Evolutionary conservation across 805 yeast genomes (phyloP), one percentile per base, ranked within the genome.

Genomic region (Schizosaccharomyces japonicus): DNA sequence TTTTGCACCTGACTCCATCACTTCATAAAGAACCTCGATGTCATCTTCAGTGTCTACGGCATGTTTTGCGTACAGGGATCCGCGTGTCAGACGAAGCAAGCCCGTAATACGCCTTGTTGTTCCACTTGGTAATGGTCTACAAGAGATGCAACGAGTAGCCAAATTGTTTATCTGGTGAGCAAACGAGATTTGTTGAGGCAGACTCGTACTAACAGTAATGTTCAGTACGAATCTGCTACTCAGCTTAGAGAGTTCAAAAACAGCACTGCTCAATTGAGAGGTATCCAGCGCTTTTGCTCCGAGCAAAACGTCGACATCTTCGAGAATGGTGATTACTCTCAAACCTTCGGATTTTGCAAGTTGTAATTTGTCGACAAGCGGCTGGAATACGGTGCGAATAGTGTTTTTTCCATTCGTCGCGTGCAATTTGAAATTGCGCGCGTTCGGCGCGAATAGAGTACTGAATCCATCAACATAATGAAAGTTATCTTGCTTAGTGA

Each of bases 1-100:
- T 13, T 15, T 19, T 2, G 42, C 42, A 36, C 23, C 25, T 36
- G 42, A 13, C 23, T 36, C 42, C 17, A 27, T 36, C 13, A 36
- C 42, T n/a, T 36, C 42, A n/a, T 36, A 36, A 19, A 36, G 13
- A 36, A 36, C 27, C 42, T 36, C 42, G 11, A 19, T 36, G 42
- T 36, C 42, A 36, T 36, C 42, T 2, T 36, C 42, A n/a, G n/a
- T n/a, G n/a, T n/a, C 28, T 36, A 25, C 10, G 42, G 42, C 1
- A 32, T 10, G 17, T 36, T 27, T 15, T 23, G 26, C 3, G 11
- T 21, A 19, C 27, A 19, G 13, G 13, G 42, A 27, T 23, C 25
- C 27, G 8, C 23, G 17, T 8, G 42, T 19, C 8, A 36, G 25
- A 6, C 42, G 17, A 25, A 36, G 17, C 27, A 36, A 36, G 17